phyloP scores from a whole-genome alignment of 2,329 filamentous ascomycete genomes.

The Fusarium floridanum region DNA sequence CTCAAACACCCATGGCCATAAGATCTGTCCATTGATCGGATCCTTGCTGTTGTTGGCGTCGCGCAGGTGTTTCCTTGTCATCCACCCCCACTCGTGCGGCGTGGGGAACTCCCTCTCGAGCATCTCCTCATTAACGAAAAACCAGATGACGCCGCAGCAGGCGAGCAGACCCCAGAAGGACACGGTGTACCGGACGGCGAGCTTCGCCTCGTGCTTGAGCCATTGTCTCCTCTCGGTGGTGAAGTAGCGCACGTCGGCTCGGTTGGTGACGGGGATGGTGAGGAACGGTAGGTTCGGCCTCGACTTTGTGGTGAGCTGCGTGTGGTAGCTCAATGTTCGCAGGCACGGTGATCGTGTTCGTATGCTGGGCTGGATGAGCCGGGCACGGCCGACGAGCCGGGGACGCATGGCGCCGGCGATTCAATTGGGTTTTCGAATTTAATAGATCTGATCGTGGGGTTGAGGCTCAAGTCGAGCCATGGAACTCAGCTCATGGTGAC shows the following conservation, averaged over 20 bases:
- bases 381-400: constrained; percentile 50
- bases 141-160: constrained; percentile 71
- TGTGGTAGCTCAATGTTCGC: constrained; percentile 46
- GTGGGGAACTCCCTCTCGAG: constrained; percentile 83
- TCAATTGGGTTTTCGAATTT: neutral
- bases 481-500: constrained; percentile 14
- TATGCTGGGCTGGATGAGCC: constrained; percentile 28
- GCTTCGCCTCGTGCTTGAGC: constrained; percentile 77
- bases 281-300: constrained; percentile 62
- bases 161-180: constrained; percentile 74
- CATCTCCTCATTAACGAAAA: constrained; percentile 78
- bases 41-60: constrained; percentile 72
- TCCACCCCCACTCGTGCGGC: constrained; percentile 83
- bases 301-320: constrained; percentile 48
- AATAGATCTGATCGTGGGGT: constrained; percentile 12
- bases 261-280: constrained; percentile 61
- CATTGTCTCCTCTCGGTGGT: constrained; percentile 82
- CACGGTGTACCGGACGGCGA: constrained; percentile 76
- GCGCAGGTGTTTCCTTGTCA: constrained; percentile 76
- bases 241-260: constrained; percentile 75
- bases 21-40: constrained; percentile 64
- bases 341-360: constrained; percentile 37
- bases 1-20: constrained; percentile 77
- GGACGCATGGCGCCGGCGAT: constrained; percentile 53
- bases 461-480: constrained; percentile 10